These are phyloP conservation scores for Neophaeococcomyces mojaviensis DNA, from an alignment of 2,329 filamentous ascomycete species.

Conservation along the genomic window DNA sequence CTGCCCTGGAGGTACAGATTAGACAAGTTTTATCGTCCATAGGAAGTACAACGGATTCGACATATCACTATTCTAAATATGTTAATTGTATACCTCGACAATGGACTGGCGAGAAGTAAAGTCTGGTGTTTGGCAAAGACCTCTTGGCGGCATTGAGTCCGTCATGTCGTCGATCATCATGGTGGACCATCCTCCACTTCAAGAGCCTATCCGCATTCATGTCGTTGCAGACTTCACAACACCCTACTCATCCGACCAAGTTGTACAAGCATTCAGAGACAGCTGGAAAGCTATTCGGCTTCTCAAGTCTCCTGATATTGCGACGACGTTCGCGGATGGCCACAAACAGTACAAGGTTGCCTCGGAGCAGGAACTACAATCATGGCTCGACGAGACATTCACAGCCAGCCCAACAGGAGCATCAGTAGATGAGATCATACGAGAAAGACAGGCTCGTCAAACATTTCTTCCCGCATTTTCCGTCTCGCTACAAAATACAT, in stretches of 20 bases:
- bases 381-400: slow-evolving; percentile 11
- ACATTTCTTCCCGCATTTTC: slow-evolving; percentile 7
- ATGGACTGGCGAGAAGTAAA: slow-evolving; percentile 5
- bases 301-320: slow-evolving; percentile 12
- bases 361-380: slow-evolving; percentile 4
- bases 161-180: slow-evolving; percentile 3
- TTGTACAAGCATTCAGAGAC: slow-evolving; percentile 1
- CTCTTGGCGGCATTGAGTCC: slow-evolving; percentile 3
- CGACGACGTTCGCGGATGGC: slow-evolving; percentile 9
- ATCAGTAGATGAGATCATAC: slow-evolving; percentile 3
- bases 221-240: slow-evolving; percentile 7
- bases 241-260: neutral
- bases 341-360: slow-evolving; percentile 9
- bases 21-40: too few species aligned
- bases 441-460: slow-evolving; percentile 3
- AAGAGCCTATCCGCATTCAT: slow-evolving; percentile 12
- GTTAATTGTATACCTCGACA: too few species aligned
- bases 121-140: slow-evolving; percentile 8
- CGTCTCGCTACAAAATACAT: neutral
- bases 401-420: neutral
- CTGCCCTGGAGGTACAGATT: too few species aligned
- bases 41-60: too few species aligned
- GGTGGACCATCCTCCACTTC: neutral
- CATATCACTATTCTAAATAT: too few species aligned
- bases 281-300: slow-evolving; percentile 12